A percentile compares a stretch with the other conserved stretches of the same genome.
phyloP scores from a whole-genome alignment of 2,329 filamentous ascomycete genomes.

The Colletotrichum brevisporum region DNA sequence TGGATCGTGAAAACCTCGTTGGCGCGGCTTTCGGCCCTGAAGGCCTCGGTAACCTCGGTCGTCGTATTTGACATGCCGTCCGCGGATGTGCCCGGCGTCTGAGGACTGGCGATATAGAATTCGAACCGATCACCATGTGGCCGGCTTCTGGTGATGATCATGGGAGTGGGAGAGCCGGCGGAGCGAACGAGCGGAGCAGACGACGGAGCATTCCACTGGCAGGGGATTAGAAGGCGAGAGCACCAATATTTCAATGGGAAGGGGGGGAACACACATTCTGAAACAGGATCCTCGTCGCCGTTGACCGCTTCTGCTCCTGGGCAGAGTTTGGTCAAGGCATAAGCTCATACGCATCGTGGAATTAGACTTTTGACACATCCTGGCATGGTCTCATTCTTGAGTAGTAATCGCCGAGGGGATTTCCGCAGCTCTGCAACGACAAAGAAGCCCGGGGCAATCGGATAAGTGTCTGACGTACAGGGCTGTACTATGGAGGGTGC shows the following conservation, averaged over 20 bases:
- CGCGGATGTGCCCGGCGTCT: conserved; percentile 11
- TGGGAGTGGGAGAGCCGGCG: neutral
- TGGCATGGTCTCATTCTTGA: neutral
- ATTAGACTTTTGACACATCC: neutral
- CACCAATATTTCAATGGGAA: neutral
- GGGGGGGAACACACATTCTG: neutral
- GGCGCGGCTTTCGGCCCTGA: conserved; percentile 26
- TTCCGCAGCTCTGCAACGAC: too few species aligned
- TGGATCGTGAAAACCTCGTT: conserved; percentile 26
- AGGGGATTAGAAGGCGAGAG: neutral
- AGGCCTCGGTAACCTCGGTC: conserved; percentile 16
- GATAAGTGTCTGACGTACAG: neutral
- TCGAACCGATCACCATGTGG: conserved; percentile 14
- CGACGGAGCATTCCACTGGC: neutral
- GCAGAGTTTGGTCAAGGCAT: conserved; percentile 23
- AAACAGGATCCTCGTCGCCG: neutral
- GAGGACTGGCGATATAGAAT: neutral
- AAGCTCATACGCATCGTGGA: neutral
- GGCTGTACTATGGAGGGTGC: neutral
- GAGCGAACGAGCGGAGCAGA: neutral
- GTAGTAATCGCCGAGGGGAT: too few species aligned
- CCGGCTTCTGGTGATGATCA: neutral
- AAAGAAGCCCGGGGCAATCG: neutral
- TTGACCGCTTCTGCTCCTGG: neutral
- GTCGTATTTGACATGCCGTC: conserved; percentile 30